These are phyloP conservation scores for Polyplosphaeria fusca DNA, from an alignment of 495 filamentous ascomycete species.

Conservation along the genomic window DNA sequence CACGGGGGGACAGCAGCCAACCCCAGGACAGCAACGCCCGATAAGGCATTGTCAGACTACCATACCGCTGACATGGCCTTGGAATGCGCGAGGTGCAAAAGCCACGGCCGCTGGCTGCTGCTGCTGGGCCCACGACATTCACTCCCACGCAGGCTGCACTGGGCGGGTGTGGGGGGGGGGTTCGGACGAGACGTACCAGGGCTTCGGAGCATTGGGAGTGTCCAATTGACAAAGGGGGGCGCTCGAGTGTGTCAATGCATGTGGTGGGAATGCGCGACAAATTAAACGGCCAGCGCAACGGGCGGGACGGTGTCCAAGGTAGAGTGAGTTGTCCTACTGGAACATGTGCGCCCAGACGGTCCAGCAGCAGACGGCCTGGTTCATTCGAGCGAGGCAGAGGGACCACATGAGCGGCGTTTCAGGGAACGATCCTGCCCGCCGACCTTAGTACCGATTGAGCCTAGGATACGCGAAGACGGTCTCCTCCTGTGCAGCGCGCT, in stretches of 20 bases:
- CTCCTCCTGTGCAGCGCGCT: slow-evolving; percentile 1
- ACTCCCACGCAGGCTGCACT: too few relatives aligned
- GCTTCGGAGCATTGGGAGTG: too few relatives aligned
- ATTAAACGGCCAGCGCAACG: background rate
- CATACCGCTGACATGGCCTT: slow-evolving; percentile 33
- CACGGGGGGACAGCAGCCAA: slow-evolving; percentile 10
- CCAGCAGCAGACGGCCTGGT: background rate
- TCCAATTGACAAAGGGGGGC: too few relatives aligned
- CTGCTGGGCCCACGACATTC: too few relatives aligned
- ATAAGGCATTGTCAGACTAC: slow-evolving; percentile 20
- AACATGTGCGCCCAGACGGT: background rate
- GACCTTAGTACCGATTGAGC: slow-evolving; percentile 17
- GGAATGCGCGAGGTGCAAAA: slow-evolving; percentile 17
- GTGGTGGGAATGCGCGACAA: background rate
- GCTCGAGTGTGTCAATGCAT: too few relatives aligned
- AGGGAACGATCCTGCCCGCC: slow-evolving; percentile 17
- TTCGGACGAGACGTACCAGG: too few relatives aligned
- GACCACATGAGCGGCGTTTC: slow-evolving; percentile 13
- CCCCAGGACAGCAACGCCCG: slow-evolving; percentile 12
- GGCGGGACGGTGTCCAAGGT: background rate
- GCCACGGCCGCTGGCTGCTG: too few relatives aligned
- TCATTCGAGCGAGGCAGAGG: background rate
- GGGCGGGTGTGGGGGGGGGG: too few relatives aligned
- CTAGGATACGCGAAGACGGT: slow-evolving; percentile 11
- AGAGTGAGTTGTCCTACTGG: background rate